Base-by-base conservation (phyloP, 441 rosid genomes). In the Gossypium gossypioides region DNA sequence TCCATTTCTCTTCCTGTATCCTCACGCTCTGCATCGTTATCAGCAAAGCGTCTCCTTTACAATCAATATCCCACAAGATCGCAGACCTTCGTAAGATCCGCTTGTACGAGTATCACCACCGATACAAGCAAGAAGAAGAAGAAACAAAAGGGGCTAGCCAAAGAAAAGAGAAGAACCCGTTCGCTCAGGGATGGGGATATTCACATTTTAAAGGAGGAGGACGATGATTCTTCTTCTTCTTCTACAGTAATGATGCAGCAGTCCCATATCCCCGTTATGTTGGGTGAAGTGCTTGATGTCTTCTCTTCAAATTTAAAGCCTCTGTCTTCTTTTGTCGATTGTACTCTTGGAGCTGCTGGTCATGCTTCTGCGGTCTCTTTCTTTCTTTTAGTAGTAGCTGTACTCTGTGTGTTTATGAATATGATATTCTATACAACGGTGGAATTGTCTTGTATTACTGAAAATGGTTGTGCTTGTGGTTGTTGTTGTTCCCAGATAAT, bases 271-370 rank as follows among this genome's bases (percentile, higher is more conserved):
- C 97, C 97, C 27, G 97, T 92, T 52, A 72, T 94, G 96, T 80
- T 90, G 57, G 93, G 91, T 22, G 97, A 94, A 80, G 96, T 94
- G n/a, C 48, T 85, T 75, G 98, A 94, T 63, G 84, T 89, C 4
- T 94, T 90, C 87, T 82, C 96, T 46, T 80, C 90, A 0, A 71
- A 79, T 58, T 69, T 65, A 18, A 73, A 77, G 44, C 67, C 76
- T 0, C 79, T 90, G 22, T 78, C 70, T 55, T 86, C 91, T 72
- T 94, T 94, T 50, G 88, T 89, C 5, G 99, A 94, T 76, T 94
- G 97, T 72, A 94, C 99, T 1, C 83, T 94, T 67, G 99, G 99
- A 25, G 96, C 96, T 7, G 98, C 92, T 19, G 98, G 97, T 25
- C 97, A 94, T 77, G 88, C 97, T 68, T 87, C 96, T 1, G 90